Evolutionary conservation across 345 rosid species (phyloP).

Genomic region (Cardiospermum halicacabum): DNA sequence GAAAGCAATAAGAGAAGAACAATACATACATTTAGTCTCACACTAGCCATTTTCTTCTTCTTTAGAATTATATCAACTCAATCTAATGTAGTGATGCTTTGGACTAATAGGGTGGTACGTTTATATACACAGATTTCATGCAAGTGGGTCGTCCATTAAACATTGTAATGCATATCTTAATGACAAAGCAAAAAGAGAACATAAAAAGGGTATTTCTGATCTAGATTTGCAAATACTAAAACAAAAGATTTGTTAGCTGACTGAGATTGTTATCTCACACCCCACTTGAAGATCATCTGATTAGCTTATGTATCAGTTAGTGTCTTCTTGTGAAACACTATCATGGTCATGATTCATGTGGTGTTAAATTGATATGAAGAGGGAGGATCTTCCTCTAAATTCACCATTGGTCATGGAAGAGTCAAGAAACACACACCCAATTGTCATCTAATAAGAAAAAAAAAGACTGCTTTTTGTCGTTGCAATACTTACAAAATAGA

Average conservation of each 20-base stretch:
- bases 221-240: not conserved
- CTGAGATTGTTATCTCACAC: not conserved
- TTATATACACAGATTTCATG: slow-evolving; percentile 9
- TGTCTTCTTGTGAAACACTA: not conserved
- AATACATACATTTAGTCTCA: slow-evolving; percentile 8
- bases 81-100: not conserved
- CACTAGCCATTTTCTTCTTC: slow-evolving; percentile 12
- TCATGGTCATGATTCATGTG: not conserved
- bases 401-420: not conserved
- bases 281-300: not conserved
- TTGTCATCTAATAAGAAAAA: not conserved
- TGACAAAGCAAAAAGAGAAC: not conserved
- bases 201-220: not conserved
- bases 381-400: not conserved
- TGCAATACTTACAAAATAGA: not conserved
- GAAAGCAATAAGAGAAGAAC: slow-evolving; percentile 16
- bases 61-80: not conserved
- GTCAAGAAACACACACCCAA: not conserved
- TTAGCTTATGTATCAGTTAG: not conserved
- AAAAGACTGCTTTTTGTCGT: not conserved
- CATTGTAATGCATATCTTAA: no score
- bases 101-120: not conserved
- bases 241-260: not conserved
- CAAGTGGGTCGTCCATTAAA: no score
- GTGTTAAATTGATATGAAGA: not conserved